Evolutionary conservation across 148 eudicot genomes (phyloP), one percentile per base, ranked within the genome.

Genomic region (Camellia lanceoleosa): DNA sequence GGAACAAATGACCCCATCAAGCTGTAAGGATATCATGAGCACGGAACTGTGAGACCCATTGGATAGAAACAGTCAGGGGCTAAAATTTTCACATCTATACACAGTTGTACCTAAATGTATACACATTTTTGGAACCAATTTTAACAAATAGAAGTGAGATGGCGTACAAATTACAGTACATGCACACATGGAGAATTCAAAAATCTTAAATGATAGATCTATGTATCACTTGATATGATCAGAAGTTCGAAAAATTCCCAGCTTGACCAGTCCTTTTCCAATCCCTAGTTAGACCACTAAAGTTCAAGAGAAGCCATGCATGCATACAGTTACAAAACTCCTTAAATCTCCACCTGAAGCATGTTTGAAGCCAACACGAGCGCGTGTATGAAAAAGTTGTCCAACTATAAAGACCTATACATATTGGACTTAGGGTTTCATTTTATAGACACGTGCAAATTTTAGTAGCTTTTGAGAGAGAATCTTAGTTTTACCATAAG

Each of bases 1-100:
- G 98, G 99, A 85, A 96, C 95, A 88, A 96, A 96, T 73, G 99
- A 96, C 83, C 93, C 93, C 97, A 93, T 86, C 88, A 96, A 92
- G 86, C 97, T 92, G 92, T 68, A 86, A 84, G 79, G 12, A 84
- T 73, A 87, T 83, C 75, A 86, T 71, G 79, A 71, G 80, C 82
- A 87, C 62, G 73, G 83, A 84, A 86, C 86, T 79, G 86, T 85
- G 84, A 91, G 90, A 87, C 87, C 62, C 72, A 77, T 64, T 71
- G 38, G 65, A 75, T 74, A 51, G 13, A 78, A 51, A 63, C 3
- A 75, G 80, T 80, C 82, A 83, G 80, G 82, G 83, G 83, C 84
- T 7, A n/a, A 70, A 81, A 20, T 19, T 51, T 51, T 63, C n/a
- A 66, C 41, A 67, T 41, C 30, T 51, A 18, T n/a, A 5, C 30